These are phyloP conservation scores for Cenchrus fungigraminus DNA, from an alignment of 176 grass and related monocot species.

Conservation along the genomic window DNA sequence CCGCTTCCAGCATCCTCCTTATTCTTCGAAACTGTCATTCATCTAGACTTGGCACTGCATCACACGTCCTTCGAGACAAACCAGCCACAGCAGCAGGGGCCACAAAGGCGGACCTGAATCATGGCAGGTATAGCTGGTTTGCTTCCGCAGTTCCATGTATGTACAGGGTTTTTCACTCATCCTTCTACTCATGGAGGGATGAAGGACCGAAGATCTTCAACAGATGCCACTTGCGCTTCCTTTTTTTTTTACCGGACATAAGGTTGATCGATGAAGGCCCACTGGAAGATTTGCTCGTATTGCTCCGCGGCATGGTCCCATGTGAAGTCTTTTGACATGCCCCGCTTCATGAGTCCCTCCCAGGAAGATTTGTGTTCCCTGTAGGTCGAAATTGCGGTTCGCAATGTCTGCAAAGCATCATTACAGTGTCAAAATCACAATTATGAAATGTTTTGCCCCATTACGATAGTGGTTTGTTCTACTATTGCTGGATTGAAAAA, in stretches of 20 bases:
- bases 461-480: neutral
- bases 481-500: neutral
- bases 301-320: conserved; percentile 80
- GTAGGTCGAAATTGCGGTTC: conserved; percentile 61
- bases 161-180: conserved; percentile 39
- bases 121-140: neutral
- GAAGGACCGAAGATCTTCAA: conserved; percentile 21
- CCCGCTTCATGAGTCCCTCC: conserved; percentile 92
- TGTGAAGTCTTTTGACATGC: conserved; percentile 83
- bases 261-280: conserved; percentile 80
- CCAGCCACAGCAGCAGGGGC: conserved; percentile 20
- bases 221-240: neutral
- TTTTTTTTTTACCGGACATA: conserved; percentile 57
- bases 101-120: neutral
- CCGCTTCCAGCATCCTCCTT: conserved; percentile 28
- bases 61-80: neutral
- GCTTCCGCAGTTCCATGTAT: conserved; percentile 40
- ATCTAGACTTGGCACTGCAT: neutral
- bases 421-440: neutral
- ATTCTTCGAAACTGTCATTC: conserved; percentile 35
- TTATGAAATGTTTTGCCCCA: neutral
- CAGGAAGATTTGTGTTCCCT: conserved; percentile 82
- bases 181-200: neutral
- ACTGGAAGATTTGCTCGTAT: conserved; percentile 90
- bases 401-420: conserved; percentile 64